These are phyloP conservation scores for Phytophthora ohioensis DNA, from an alignment of 352 stramenopile species.

Conservation along the genomic window DNA sequence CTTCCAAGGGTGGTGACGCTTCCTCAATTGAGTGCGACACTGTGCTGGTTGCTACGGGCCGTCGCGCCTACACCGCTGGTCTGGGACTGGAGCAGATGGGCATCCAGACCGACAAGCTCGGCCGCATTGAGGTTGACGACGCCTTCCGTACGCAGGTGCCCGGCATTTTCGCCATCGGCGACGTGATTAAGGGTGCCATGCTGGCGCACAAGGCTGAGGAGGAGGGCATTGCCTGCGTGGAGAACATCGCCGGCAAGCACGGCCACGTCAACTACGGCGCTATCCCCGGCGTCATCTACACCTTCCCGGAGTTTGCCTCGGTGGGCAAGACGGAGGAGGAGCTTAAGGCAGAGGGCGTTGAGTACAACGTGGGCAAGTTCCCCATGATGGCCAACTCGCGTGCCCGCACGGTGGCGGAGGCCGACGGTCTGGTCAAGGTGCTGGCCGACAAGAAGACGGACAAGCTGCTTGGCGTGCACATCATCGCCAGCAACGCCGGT, in stretches of 20 bases:
- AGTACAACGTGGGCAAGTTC: conserved; percentile 98
- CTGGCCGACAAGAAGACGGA: conserved; percentile 98
- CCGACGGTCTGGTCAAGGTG: conserved; percentile 98
- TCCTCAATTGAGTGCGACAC: conserved; percentile 80
- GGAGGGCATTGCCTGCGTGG: conserved; percentile 97
- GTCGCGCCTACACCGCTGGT: conserved; percentile 95
- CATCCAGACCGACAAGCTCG: conserved; percentile 97
- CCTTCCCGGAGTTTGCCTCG: conserved; percentile 95
- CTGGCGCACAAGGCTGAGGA: conserved; percentile 99
- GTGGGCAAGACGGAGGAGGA: conserved; percentile 99
- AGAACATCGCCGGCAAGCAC: conserved; percentile 97
- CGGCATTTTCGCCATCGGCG: conserved; percentile 97
- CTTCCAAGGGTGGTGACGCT: conserved; percentile 63
- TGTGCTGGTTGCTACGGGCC: conserved; percentile 90
- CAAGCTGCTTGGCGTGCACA: conserved; percentile 98
- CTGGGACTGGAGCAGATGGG: conserved; percentile 97
- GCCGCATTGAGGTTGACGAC: conserved; percentile 97
- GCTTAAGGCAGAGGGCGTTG: conserved; percentile 95
- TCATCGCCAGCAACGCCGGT: conserved; percentile 98
- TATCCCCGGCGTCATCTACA: conserved; percentile 99
- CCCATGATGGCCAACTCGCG: conserved; percentile 98
- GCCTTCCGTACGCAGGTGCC: conserved; percentile 97
- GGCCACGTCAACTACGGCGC: conserved; percentile 99
- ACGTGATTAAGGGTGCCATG: conserved; percentile 99
- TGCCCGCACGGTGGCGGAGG: conserved; percentile 93